phyloP scores from a whole-genome alignment of 2,329 filamentous ascomycete species.

The Clathrospora elynae region DNA sequence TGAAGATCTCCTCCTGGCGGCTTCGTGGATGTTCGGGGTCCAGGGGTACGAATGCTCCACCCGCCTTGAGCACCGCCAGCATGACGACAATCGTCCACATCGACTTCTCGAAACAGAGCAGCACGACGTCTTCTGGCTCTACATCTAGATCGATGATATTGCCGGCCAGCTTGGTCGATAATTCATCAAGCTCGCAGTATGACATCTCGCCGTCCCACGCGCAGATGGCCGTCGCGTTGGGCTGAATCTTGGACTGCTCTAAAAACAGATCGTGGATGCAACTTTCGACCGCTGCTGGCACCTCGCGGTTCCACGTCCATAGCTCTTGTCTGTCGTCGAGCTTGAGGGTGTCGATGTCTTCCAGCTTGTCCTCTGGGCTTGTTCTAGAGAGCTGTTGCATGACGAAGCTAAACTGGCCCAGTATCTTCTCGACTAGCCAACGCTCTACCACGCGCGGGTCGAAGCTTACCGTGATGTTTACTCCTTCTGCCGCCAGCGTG shows the following conservation, averaged over 20 bases:
- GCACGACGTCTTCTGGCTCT: background rate
- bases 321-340: constrained; percentile 15
- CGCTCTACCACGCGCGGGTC: constrained; percentile 15
- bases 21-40: constrained; percentile 1
- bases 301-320: constrained; percentile 3
- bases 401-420: constrained; percentile 17
- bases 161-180: background rate
- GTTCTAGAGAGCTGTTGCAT: constrained; percentile 14
- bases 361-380: constrained; percentile 3
- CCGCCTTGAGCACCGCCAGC: background rate
- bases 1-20: too few relatives aligned
- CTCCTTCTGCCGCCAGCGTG: constrained; percentile 13
- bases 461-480: constrained; percentile 11
- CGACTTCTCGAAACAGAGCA: background rate
- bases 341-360: constrained; percentile 11
- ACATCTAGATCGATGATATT: too few relatives aligned
- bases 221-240: background rate
- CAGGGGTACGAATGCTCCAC: background rate
- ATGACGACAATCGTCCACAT: background rate
- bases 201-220: background rate
- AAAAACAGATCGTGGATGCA: constrained; percentile 1
- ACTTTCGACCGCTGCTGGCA: background rate
- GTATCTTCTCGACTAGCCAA: constrained; percentile 8
- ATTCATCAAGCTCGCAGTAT: background rate
- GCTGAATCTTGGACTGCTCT: background rate